Conservation (phyloP, 208 protist genomes). For the Acanthamoeba rhysodes region DNA sequence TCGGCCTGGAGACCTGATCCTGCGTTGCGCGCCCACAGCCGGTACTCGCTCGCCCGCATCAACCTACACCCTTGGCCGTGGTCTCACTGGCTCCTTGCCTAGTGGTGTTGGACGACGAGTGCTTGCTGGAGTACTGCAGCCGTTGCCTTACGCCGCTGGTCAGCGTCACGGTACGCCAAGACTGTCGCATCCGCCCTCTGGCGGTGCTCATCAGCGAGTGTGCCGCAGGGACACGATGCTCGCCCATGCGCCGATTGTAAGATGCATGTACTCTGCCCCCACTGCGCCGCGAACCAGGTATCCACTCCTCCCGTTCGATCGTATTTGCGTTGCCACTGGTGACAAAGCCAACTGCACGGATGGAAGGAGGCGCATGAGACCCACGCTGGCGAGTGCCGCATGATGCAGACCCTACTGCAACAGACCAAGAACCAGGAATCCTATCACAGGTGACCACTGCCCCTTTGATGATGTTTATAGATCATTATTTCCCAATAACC, state of each 20-base stretch:
- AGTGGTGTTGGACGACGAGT: conserved; percentile 41
- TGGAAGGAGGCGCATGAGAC: not conserved
- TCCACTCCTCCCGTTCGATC: not conserved
- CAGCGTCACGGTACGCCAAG: not conserved
- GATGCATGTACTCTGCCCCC: not conserved
- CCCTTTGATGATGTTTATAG: too few species aligned
- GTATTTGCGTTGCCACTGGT: not conserved
- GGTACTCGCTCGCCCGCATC: not conserved
- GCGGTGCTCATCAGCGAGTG: not conserved
- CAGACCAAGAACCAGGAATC: not conserved
- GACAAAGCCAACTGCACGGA: not conserved
- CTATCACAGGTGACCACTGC: not conserved
- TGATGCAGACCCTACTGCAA: not conserved
- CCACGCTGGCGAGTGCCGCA: conserved; percentile 18
- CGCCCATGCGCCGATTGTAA: not conserved
- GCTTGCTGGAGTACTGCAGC: conserved; percentile 8
- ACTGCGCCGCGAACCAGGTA: not conserved
- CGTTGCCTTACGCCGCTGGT: not conserved
- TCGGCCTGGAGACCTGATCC: not conserved
- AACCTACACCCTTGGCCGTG: not conserved
- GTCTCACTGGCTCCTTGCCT: not conserved
- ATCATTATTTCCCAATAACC: too few species aligned
- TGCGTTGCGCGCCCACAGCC: conserved; percentile 7
- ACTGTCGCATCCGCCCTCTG: not conserved
- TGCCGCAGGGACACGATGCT: not conserved